phyloP scores from a whole-genome alignment of 805 yeast species.

The Candida pini region DNA sequence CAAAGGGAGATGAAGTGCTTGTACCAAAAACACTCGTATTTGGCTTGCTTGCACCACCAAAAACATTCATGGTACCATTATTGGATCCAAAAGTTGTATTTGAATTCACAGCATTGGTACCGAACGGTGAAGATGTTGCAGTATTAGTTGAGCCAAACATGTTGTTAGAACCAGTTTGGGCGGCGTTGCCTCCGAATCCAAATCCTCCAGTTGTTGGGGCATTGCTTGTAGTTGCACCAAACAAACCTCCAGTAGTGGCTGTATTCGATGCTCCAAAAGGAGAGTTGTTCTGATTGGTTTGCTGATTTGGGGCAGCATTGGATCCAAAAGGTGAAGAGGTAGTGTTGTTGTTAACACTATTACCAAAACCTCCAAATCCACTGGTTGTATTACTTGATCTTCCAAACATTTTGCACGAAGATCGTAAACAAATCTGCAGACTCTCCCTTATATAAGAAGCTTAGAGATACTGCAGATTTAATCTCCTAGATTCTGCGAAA shows the following conservation, averaged over 20 bases:
- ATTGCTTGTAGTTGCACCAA: conserved; percentile 18
- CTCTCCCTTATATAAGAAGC: no score
- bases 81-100: conserved; percentile 2
- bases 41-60: conserved; percentile 17
- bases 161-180: conserved; percentile 13
- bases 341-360: conserved; percentile 7
- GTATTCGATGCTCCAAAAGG: conserved; percentile 21
- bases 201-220: conserved; percentile 30
- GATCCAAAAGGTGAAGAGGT: conserved; percentile 24
- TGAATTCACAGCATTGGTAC: conserved; percentile 17
- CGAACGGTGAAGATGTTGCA: conserved; percentile 19
- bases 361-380: conserved; percentile 47
- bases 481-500: no score
- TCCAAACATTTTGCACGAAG: conserved; percentile 55
- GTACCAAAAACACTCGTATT: conserved; percentile 28
- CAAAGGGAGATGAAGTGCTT: conserved; percentile 33
- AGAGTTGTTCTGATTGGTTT: conserved; percentile 3
- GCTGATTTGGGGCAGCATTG: conserved; percentile 5
- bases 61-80: conserved; percentile 5
- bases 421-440: no score
- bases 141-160: conserved; percentile 27
- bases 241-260: conserved; percentile 13
- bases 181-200: conserved; percentile 29
- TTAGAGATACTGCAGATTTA: no score
- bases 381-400: conserved; percentile 33